A percentile compares a stretch with the other conserved stretches of the same genome.
These are phyloP conservation scores for Chrysanthemum seticuspe DNA, from an alignment of 129 eudicot genomes.

Conservation along the genomic window DNA sequence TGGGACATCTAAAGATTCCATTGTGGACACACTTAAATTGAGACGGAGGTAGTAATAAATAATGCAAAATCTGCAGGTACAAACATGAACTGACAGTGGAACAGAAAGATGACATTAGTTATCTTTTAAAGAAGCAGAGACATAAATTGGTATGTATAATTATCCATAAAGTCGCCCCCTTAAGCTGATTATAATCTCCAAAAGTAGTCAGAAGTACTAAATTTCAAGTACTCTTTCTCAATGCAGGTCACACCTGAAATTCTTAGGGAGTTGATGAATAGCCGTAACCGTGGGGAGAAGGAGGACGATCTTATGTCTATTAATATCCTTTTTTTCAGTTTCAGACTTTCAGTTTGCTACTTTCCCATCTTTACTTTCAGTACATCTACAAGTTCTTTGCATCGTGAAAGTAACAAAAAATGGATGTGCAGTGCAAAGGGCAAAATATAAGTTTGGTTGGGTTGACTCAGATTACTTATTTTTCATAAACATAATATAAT, in stretches of 20 bases:
- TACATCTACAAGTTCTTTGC: not conserved
- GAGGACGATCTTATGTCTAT: slow-evolving; percentile 77
- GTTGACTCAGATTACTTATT: too few relatives aligned
- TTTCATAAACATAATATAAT: too few relatives aligned
- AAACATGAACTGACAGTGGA: slow-evolving; percentile 73
- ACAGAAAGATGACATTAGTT: slow-evolving; percentile 60
- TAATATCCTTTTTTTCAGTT: slow-evolving; percentile 60
- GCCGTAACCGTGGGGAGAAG: slow-evolving; percentile 91
- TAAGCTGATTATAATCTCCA: not conserved
- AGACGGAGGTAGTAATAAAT: too few relatives aligned
- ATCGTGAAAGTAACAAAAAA: not conserved
- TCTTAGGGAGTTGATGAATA: slow-evolving; percentile 69
- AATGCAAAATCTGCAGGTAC: slow-evolving; percentile 43
- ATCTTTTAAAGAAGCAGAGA: slow-evolving; percentile 64
- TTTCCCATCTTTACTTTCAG: not conserved
- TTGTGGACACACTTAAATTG: too few relatives aligned
- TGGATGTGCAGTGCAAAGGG: not conserved
- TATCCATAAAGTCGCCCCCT: not conserved
- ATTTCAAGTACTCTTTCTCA: not conserved
- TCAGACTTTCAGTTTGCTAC: not conserved
- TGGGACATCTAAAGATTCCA: too few relatives aligned
- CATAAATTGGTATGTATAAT: slow-evolving; percentile 63
- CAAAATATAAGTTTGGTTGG: too few relatives aligned
- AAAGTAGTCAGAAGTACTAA: not conserved
- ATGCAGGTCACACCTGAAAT: slow-evolving; percentile 92